A percentile compares a stretch with the other conserved stretches of the same genome.
Evolutionary conservation across 1,284 basidiomycete species (phyloP).

Genomic region (Marasmius fiardii): DNA sequence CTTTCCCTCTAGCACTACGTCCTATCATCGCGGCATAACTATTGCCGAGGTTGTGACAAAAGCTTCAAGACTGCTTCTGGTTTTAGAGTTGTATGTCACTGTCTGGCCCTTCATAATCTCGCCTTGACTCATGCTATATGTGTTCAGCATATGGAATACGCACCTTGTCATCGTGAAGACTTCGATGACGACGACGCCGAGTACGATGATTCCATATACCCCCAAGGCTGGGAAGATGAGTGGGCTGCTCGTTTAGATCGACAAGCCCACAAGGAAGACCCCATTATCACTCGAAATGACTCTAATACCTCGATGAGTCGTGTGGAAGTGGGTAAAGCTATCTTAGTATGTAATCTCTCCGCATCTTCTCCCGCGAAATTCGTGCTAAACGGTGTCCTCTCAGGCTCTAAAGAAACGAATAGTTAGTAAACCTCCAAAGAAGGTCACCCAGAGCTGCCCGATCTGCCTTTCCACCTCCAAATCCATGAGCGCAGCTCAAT

Average conservation of each 20-base stretch:
- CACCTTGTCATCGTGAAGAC: conserved; percentile 1
- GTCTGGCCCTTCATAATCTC: background rate
- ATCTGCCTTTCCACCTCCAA: conserved; percentile 8
- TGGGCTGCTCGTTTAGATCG: conserved; percentile 1
- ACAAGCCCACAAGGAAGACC: conserved; percentile 1
- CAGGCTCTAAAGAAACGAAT: conserved; percentile 7
- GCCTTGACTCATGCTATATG: background rate
- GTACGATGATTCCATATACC: background rate
- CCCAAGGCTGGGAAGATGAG: conserved; percentile 8
- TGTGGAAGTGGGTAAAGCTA: conserved; percentile 1
- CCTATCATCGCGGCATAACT: conserved; percentile 6
- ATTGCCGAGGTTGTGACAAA: conserved; percentile 5
- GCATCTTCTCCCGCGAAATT: background rate
- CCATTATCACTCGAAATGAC: background rate
- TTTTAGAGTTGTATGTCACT: background rate
- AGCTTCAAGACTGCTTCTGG: conserved; percentile 3
- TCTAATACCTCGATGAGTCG: background rate
- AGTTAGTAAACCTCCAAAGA: background rate
- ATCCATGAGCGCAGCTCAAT: conserved; percentile 9
- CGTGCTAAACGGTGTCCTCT: background rate
- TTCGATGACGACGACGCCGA: conserved; percentile 4
- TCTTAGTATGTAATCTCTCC: background rate
- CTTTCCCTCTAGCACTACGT: conserved; percentile 3
- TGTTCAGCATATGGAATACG: conserved; percentile 2
- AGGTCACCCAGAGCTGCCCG: conserved; percentile 5